These are phyloP conservation scores for Aspergillus conjunctus DNA, from an alignment of 495 filamentous ascomycete genomes.

Conservation along the genomic window DNA sequence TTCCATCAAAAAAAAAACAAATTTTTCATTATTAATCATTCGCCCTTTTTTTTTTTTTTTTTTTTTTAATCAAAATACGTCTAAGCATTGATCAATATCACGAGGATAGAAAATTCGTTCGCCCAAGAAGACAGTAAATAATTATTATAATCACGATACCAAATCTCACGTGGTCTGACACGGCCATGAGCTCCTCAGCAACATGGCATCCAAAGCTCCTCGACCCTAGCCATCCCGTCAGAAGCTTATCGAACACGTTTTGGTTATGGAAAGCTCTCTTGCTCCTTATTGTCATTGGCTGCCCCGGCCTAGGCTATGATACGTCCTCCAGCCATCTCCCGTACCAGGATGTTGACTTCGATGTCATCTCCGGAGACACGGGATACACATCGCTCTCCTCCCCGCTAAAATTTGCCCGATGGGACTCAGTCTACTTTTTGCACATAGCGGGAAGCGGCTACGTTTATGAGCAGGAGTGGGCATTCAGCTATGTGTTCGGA, in stretches of 20 bases:
- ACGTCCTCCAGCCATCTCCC: slow-evolving; percentile 74
- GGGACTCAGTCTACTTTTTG: slow-evolving; percentile 91
- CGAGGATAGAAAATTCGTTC: slow-evolving; percentile 1
- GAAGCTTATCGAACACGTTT: slow-evolving; percentile 42
- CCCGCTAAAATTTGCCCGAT: slow-evolving; percentile 66
- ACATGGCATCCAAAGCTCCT: slow-evolving; percentile 23
- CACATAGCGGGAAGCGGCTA: slow-evolving; percentile 71
- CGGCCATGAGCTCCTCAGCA: slow-evolving; percentile 16
- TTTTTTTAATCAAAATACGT: background rate
- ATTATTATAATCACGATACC: background rate
- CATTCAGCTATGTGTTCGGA: slow-evolving; percentile 75
- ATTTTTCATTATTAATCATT: slow-evolving; percentile 5
- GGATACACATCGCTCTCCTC: slow-evolving; percentile 28
- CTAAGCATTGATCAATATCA: slow-evolving; percentile 1
- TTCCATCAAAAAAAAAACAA: no score
- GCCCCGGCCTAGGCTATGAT: slow-evolving; percentile 82
- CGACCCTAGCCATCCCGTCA: slow-evolving; percentile 37
- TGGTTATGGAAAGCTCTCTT: slow-evolving; percentile 74
- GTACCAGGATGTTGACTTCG: slow-evolving; percentile 22
- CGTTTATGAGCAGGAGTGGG: slow-evolving; percentile 93
- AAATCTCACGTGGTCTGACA: background rate
- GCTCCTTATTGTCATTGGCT: slow-evolving; percentile 60
- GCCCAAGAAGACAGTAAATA: background rate
- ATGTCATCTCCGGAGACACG: slow-evolving; percentile 12
- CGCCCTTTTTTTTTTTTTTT: no score